phyloP scores from a whole-genome alignment of 176 grass and related monocot species.

The Triticum aestivum region DNA sequence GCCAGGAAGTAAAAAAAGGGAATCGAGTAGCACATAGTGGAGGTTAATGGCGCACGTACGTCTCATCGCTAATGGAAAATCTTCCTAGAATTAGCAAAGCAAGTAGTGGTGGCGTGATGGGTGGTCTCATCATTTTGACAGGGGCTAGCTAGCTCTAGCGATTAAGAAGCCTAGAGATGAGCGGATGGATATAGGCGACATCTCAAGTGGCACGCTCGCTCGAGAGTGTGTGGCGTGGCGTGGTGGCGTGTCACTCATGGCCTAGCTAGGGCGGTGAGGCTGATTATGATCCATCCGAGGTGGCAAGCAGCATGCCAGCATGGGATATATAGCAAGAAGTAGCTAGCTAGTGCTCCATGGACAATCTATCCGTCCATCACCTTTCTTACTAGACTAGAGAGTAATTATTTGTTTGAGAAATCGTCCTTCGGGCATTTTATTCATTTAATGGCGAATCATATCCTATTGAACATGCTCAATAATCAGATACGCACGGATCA shows the following conservation, averaged over 20 bases:
- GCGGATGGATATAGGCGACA: conserved; percentile 12
- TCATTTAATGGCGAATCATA: no score
- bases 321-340: no score
- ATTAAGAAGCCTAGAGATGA: background rate
- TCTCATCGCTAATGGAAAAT: background rate
- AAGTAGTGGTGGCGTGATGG: background rate
- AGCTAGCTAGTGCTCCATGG: no score
- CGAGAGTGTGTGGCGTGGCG: background rate
- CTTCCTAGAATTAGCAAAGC: background rate
- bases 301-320: background rate
- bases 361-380: no score
- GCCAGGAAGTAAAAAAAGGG: background rate
- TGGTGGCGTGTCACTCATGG: conserved; percentile 21
- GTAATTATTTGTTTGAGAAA: no score
- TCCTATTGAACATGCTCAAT: no score
- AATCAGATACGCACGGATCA: no score
- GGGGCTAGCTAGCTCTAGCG: background rate
- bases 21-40: background rate
- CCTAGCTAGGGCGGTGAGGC: background rate
- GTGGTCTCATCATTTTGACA: conserved; percentile 6
- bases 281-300: conserved; percentile 11
- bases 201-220: conserved; percentile 19
- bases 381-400: no score
- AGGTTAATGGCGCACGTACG: conserved; percentile 22
- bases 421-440: no score